Conservation (phyloP, 352 stramenopile species). For the Globisporangium cederbergense region DNA sequence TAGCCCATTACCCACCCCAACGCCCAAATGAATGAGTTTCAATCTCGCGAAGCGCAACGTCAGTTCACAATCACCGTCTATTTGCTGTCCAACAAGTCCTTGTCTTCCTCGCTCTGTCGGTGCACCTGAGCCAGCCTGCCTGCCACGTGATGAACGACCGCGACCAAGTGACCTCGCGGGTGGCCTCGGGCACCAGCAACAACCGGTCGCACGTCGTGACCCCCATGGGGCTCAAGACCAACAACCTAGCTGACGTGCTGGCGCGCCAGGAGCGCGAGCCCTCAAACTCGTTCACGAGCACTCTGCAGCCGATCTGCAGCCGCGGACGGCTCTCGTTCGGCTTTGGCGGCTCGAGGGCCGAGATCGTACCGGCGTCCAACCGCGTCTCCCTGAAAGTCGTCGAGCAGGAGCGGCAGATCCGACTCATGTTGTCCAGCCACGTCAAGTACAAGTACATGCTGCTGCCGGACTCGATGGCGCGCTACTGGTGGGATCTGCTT, state of each 20-base stretch:
- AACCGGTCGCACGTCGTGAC: background rate
- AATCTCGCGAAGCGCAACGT: too few species aligned
- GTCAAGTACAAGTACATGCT: slow-evolving; percentile 46
- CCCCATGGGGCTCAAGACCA: background rate
- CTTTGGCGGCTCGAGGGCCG: slow-evolving; percentile 20
- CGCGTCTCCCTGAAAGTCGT: slow-evolving; percentile 52
- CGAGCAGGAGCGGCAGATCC: slow-evolving; percentile 45
- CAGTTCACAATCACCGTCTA: too few species aligned
- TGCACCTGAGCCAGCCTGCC: background rate
- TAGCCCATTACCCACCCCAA: too few species aligned
- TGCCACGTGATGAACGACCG: background rate
- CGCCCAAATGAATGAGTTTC: too few species aligned
- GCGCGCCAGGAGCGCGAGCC: background rate
- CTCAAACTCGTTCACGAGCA: slow-evolving; percentile 8
- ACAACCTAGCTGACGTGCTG: slow-evolving; percentile 1
- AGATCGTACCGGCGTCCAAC: slow-evolving; percentile 52
- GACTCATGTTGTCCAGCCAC: slow-evolving; percentile 24
- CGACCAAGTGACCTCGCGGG: background rate
- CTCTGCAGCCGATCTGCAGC: slow-evolving; percentile 8
- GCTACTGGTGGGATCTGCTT: slow-evolving; percentile 52
- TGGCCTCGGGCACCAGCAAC: background rate
- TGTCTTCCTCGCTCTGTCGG: background rate
- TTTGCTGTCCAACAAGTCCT: too few species aligned
- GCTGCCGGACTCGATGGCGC: slow-evolving; percentile 34
- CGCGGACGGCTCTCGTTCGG: slow-evolving; percentile 6